Evolutionary conservation across 495 filamentous ascomycete species (phyloP), one percentile per base, ranked within the genome.

Genomic region (Penicillium longicatenatum): DNA sequence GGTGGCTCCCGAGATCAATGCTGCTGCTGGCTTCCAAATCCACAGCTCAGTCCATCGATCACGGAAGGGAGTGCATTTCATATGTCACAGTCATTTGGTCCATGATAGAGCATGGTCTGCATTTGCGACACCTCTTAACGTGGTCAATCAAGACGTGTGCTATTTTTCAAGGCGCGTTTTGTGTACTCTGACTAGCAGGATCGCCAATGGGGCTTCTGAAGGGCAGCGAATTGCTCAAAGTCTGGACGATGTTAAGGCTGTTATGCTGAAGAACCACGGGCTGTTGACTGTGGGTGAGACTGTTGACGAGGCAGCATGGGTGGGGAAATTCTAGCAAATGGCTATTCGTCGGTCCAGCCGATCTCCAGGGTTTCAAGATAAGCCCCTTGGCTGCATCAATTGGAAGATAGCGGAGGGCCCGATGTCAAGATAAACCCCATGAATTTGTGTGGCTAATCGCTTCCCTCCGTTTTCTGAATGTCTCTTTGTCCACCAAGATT

Each of bases 11-110:
- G n/a, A n/a, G 6, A 56, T 74, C 58, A 87, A 87, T 68, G 76
- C 79, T n/a, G 76, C 79, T n/a, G 82, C 84, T 9, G 85, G 81
- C 21, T 86, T 84, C 57, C 69, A 77, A 20, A 88, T 88, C 63
- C 85, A 74, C 50, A 54, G 41, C 9, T 62, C 62, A 2, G 49
- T 72, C 2, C 69, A 75, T 48, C 50, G 37, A 26, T 54, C 56
- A 2, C 57, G 71, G 14, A 52, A 50, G 14, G 71, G 72, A 33
- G 65, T 74, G 7, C 57, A 73, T 37, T 71, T 69, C 8, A 61
- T 64, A 11, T 72, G 69, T 41, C 71, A 72, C 49, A 59, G 61
- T 3, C 71, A 73, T 52, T 61, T 62, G 1, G 53, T 67, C 17
- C 55, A 70, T 57, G 67, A 59, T 2, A 29, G 45, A n/a, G 66